A percentile compares a stretch with the other conserved stretches of the same genome.
phyloP scores from a whole-genome alignment of 208 protist genomes.

The Phytomonas sp. region DNA sequence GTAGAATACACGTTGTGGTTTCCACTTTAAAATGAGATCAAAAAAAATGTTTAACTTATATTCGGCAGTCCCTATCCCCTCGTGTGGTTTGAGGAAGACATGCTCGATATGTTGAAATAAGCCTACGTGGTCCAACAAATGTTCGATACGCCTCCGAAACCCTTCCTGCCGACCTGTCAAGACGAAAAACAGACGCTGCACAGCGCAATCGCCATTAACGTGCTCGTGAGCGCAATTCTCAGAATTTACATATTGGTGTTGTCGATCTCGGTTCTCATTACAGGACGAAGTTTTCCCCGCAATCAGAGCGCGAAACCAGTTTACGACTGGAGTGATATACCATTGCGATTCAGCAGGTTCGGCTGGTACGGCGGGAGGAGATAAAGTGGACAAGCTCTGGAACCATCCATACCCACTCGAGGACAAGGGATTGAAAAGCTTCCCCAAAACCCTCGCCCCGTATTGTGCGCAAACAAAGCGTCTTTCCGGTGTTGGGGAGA shows the following conservation, averaged over 20 bases:
- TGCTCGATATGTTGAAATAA: conserved; percentile 29
- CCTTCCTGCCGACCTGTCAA: conserved; percentile 63
- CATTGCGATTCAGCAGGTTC: conserved; percentile 19
- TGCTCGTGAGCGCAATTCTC: background rate
- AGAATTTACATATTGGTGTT: background rate
- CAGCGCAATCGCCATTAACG: background rate
- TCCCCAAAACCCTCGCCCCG: background rate
- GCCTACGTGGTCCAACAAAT: conserved; percentile 40
- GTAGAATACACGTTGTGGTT: conserved; percentile 50
- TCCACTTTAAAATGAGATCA: conserved; percentile 30
- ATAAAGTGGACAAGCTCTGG: conserved; percentile 56
- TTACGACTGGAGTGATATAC: conserved; percentile 21
- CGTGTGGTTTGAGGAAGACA: conserved; percentile 62
- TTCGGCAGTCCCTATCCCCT: conserved; percentile 56
- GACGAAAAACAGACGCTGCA: conserved; percentile 37
- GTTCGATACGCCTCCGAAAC: conserved; percentile 46
- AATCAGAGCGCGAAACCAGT: conserved; percentile 24
- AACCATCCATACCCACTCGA: conserved; percentile 71
- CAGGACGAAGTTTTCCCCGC: background rate
- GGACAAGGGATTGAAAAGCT: conserved; percentile 22
- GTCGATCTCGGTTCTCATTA: background rate
- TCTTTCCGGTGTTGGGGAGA: conserved; percentile 38
- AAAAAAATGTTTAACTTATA: conserved; percentile 68
- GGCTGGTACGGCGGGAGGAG: conserved; percentile 52
- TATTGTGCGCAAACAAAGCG: conserved; percentile 6